Percentiles rank a stretch among this genome's conserved stretches.
Evolutionary conservation across 106 monocot genomes (phyloP).

Genomic region (Gastrodia elata): DNA sequence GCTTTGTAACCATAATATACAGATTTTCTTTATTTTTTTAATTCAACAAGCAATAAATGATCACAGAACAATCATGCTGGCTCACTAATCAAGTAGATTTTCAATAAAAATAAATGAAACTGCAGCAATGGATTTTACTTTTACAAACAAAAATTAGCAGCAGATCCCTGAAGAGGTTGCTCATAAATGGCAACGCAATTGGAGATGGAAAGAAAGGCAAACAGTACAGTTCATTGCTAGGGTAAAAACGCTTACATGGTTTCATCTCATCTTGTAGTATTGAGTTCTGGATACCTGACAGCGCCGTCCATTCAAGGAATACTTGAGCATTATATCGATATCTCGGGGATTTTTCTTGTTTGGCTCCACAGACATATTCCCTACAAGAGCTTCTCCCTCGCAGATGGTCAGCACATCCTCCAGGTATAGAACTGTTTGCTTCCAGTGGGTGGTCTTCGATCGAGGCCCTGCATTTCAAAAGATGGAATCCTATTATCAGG

Average conservation of each 20-base stretch:
- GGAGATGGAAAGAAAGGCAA: neutral
- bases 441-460: slow-evolving; percentile 84
- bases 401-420: slow-evolving; percentile 74
- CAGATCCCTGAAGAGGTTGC: neutral
- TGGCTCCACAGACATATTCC: slow-evolving; percentile 73
- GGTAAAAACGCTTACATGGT: neutral
- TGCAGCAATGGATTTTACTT: neutral
- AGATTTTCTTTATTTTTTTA: too few species aligned
- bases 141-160: neutral
- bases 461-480: slow-evolving; percentile 46
- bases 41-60: too few species aligned
- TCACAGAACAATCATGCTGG: neutral
- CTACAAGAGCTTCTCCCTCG: slow-evolving; percentile 65
- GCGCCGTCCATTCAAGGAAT: slow-evolving; percentile 51
- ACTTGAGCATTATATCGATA: slow-evolving; percentile 67
- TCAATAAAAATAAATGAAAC: neutral
- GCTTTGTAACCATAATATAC: too few species aligned
- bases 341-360: slow-evolving; percentile 84
- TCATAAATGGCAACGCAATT: neutral
- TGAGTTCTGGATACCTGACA: slow-evolving; percentile 74
- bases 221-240: neutral
- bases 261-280: slow-evolving; percentile 77
- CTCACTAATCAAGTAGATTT: neutral
- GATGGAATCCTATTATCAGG: neutral
- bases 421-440: slow-evolving; percentile 86